Conservation (phyloP, 441 rosid species). For the Manihot esculenta region DNA sequence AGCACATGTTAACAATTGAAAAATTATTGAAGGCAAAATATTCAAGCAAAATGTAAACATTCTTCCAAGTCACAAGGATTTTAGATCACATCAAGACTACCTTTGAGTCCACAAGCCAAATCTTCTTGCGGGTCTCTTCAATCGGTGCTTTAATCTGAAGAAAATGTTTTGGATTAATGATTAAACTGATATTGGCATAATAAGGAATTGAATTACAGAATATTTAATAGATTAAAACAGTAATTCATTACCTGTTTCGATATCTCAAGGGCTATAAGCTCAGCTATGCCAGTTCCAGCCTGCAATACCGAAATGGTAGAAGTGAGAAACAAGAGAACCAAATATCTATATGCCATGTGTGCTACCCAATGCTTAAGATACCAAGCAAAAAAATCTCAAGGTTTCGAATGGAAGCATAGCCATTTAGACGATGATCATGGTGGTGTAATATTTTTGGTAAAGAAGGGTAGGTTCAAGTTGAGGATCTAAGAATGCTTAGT, state of each 20-base stretch:
- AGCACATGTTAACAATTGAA: neutral
- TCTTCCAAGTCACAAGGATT: neutral
- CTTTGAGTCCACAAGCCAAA: constrained; percentile 97
- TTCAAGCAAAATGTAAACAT: neutral
- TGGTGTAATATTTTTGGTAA: no score
- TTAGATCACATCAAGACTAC: constrained; percentile 32
- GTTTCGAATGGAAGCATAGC: no score
- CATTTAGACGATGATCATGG: no score
- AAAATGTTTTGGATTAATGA: constrained; percentile 26
- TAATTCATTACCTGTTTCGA: constrained; percentile 58
- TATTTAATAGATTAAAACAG: neutral
- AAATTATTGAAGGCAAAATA: neutral
- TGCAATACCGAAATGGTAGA: constrained; percentile 29
- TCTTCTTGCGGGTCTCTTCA: constrained; percentile 72
- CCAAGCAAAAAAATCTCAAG: neutral
- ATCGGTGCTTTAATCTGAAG: constrained; percentile 59
- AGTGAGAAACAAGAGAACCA: constrained; percentile 7
- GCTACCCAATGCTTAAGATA: neutral
- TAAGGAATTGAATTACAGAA: constrained; percentile 15
- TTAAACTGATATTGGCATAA: neutral
- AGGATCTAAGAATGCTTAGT: no score
- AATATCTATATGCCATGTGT: neutral
- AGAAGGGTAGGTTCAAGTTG: no score
- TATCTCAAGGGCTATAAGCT: constrained; percentile 83
- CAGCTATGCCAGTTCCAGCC: constrained; percentile 96